Percentiles rank a stretch among this genome's conserved stretches.
Conservation (phyloP, 257 asterid species). For the Solanum chilense region DNA sequence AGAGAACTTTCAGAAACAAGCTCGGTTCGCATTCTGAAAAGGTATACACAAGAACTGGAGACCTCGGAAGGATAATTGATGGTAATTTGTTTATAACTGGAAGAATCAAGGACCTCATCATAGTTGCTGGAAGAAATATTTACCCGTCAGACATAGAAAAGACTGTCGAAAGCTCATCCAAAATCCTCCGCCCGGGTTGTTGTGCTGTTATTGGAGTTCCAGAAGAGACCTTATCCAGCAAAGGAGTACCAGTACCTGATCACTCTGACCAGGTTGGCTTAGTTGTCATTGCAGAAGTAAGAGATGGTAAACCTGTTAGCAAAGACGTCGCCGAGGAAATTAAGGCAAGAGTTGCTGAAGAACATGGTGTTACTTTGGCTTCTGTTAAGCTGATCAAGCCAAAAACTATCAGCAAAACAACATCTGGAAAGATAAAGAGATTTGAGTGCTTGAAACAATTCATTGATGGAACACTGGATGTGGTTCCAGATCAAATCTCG, state of each 20-base stretch:
- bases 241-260: slow-evolving; percentile 49
- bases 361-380: slow-evolving; percentile 65
- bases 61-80: slow-evolving; percentile 51
- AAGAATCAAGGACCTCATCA: slow-evolving; percentile 77
- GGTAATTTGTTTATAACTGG: slow-evolving; percentile 68
- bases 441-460: slow-evolving; percentile 75
- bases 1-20: slow-evolving; percentile 34
- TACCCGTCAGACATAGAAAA: slow-evolving; percentile 76
- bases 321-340: slow-evolving; percentile 45
- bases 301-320: slow-evolving; percentile 45
- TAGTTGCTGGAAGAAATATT: slow-evolving; percentile 77
- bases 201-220: slow-evolving; percentile 83
- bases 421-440: slow-evolving; percentile 72
- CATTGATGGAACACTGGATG: slow-evolving; percentile 48
- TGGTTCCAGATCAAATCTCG: slow-evolving; percentile 37
- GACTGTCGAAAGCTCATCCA: slow-evolving; percentile 72
- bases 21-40: slow-evolving; percentile 21
- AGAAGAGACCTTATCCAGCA: slow-evolving; percentile 51
- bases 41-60: slow-evolving; percentile 64
- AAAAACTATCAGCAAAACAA: slow-evolving; percentile 70
- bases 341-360: slow-evolving; percentile 51
- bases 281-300: slow-evolving; percentile 74
- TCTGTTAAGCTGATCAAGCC: slow-evolving; percentile 60
- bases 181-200: slow-evolving; percentile 69
- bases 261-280: slow-evolving; percentile 62